Percentiles rank a stretch among this genome's conserved stretches.
Evolutionary conservation across 78 protist species (phyloP).

Genomic region (Dictyostelium citrinum): DNA sequence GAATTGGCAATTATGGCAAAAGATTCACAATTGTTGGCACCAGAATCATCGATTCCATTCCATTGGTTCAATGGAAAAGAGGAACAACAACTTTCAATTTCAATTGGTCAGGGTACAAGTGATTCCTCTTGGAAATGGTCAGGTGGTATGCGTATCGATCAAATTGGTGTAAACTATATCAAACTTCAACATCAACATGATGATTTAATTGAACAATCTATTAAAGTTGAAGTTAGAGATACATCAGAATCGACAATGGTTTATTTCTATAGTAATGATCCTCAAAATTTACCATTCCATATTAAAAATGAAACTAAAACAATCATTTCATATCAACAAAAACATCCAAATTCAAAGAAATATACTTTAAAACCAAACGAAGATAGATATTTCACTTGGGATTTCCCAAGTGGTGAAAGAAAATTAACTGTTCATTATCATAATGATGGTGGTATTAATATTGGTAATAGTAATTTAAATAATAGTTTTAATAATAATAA

Average conservation of each 20-base stretch:
- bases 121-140: slow-evolving; percentile 41
- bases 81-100: slow-evolving; percentile 42
- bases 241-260: slow-evolving; percentile 54
- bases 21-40: slow-evolving; percentile 3
- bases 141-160: slow-evolving; percentile 29
- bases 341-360: slow-evolving; percentile 18
- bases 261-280: slow-evolving; percentile 31
- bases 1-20: slow-evolving; percentile 25
- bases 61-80: slow-evolving; percentile 63
- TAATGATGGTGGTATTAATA: neutral
- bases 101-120: neutral
- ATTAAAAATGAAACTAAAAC: slow-evolving; percentile 23
- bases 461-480: neutral
- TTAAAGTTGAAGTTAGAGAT: slow-evolving; percentile 52
- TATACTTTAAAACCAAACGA: slow-evolving; percentile 12
- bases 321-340: slow-evolving; percentile 3
- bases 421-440: neutral
- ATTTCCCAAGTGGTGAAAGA: slow-evolving; percentile 56
- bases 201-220: slow-evolving; percentile 9
- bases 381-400: slow-evolving; percentile 53
- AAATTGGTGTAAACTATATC: slow-evolving; percentile 23
- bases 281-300: slow-evolving; percentile 44
- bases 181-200: slow-evolving; percentile 17
- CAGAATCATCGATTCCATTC: slow-evolving; percentile 46
- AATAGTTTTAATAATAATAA: no score